Evolutionary conservation across 352 stramenopile species (phyloP).

Genomic region (Pythium rishiriense): DNA sequence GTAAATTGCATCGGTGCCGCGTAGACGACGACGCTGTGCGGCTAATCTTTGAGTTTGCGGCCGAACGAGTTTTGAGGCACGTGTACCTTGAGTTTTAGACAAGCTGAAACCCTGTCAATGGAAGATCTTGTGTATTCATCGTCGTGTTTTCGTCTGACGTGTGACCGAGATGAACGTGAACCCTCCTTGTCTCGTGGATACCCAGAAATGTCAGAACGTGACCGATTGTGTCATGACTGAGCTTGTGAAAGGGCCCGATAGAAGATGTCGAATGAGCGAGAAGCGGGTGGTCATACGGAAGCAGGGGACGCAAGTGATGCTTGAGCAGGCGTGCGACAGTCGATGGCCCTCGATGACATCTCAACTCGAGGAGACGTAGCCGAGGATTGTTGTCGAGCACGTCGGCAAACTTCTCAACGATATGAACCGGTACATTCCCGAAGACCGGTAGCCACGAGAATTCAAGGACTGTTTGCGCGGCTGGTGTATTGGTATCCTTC

Average conservation of each 20-base stretch:
- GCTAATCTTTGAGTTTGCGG: slow-evolving; percentile 18
- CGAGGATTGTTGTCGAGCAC: neutral
- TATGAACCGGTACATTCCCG: neutral
- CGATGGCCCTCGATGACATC: neutral
- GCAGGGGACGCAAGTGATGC: neutral
- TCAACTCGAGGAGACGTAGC: neutral
- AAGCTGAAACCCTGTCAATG: neutral
- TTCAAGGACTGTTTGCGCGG: neutral
- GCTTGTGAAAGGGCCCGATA: neutral
- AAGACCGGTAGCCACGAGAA: neutral
- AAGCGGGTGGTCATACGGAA: neutral
- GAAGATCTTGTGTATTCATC: too few relatives aligned
- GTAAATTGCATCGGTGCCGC: neutral
- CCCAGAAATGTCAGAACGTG: neutral
- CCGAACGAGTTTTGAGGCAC: slow-evolving; percentile 5
- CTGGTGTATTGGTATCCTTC: neutral
- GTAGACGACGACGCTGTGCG: slow-evolving; percentile 20
- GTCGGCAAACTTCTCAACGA: neutral
- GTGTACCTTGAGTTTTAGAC: slow-evolving; percentile 23
- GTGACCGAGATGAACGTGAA: neutral
- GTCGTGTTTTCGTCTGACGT: too few relatives aligned
- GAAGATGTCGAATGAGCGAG: neutral
- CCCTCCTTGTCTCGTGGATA: neutral
- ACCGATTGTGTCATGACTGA: neutral
- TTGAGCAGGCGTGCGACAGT: neutral